phyloP scores from a whole-genome alignment of 306 rosid genomes.

The Arachis stenosperma region DNA sequence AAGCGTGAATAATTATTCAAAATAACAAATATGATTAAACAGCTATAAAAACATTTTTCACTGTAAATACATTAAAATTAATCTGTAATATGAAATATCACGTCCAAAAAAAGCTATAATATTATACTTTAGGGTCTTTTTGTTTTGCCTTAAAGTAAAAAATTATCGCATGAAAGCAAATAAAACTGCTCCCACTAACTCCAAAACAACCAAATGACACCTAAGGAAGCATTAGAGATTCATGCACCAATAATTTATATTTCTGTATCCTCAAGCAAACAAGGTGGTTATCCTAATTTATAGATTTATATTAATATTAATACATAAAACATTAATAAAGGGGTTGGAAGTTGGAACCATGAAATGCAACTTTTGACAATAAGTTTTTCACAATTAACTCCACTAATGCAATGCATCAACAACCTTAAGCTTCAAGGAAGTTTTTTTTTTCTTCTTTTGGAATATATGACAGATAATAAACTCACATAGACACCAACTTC shows the following conservation, averaged over 20 bases:
- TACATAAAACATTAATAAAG: conserved; percentile 50
- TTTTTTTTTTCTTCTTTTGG: conserved; percentile 1
- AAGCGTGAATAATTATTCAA: too few species aligned
- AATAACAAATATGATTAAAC: too few species aligned
- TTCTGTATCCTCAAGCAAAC: conserved; percentile 50
- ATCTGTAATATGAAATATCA: too few species aligned
- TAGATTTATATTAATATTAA: conserved; percentile 55
- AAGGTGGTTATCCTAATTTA: conserved; percentile 59
- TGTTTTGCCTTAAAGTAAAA: not conserved
- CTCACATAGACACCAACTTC: conserved; percentile 68
- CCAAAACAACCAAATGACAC: conserved; percentile 9
- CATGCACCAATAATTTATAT: conserved; percentile 43
- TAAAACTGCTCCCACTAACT: not conserved
- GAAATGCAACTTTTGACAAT: conserved; percentile 58
- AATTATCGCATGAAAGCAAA: conserved; percentile 3
- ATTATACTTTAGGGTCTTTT: not conserved
- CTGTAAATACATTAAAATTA: too few species aligned
- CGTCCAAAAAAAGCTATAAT: not conserved
- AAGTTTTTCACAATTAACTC: conserved; percentile 60
- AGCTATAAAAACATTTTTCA: too few species aligned
- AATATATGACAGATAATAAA: conserved; percentile 50
- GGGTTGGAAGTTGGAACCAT: conserved; percentile 50
- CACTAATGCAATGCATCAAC: conserved; percentile 54
- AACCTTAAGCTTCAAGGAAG: conserved; percentile 65
- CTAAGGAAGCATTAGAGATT: not conserved